Base-by-base conservation (phyloP, 495 filamentous ascomycete species). In the Penicillium maclennaniae region DNA sequence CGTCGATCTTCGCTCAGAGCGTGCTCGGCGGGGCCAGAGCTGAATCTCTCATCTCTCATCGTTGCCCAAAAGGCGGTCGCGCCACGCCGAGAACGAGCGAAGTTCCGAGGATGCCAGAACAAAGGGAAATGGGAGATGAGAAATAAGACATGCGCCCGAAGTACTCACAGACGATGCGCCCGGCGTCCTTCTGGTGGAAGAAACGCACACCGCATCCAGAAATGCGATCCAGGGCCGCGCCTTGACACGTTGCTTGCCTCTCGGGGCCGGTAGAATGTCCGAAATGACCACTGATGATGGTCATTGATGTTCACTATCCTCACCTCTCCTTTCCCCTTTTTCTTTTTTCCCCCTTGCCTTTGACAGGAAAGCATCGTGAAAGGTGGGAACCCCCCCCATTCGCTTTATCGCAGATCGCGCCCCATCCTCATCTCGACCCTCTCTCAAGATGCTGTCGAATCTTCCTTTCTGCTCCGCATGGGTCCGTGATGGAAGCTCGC, bases 1-100 rank as follows among this genome's bases (percentile, higher is more conserved):
- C 38, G 61, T 58, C 58, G 61, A 63, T 63, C 61, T 47, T 56
- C 21, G 28, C 55, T 54, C 51, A 36, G 49, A 53, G 40, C 28
- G 51, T 46, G 54, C n/a, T 49, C 36, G 51, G 59, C 51, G 59
- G 59, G 55, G 55, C 55, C 38, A 49, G 37, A 46, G 49, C 31
- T 28, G 14, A 49, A 40, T 50, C 16, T 53, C 10, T 23, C 23
- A 40, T 50, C 16, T 53, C 10, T 23, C 23, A n/a, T 49, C 23
- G 10, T 49, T 10, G 37, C 45, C 45, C 28, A 61, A 61, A 49
- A n/a, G 47, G 54, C 47, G 51, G 54, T 58, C 51, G 58, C 51
- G 36, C 23, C 23, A 23, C 5, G 23, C 23, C 36, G 41, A 41
- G 31, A 34, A 31, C 5, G 23, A 23, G 23, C 23, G 10, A 31